Evolutionary conservation across 73 alveolate species (phyloP).

Genomic region (Blepharisma stoltei): DNA sequence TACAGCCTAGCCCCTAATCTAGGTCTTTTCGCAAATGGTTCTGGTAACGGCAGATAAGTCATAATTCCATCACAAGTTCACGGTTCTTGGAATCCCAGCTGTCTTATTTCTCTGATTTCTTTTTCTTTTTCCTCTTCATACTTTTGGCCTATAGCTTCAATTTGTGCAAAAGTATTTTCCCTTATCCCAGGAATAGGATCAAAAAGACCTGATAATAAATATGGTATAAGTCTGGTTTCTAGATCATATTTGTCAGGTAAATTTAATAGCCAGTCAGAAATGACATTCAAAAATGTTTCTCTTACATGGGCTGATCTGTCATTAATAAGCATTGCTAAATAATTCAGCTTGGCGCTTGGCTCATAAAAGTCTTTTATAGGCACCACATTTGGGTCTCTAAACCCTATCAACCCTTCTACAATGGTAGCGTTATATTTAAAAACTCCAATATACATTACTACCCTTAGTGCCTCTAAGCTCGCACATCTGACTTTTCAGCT

Average conservation of each 20-base stretch:
- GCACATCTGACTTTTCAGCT: constrained; percentile 88
- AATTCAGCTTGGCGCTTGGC: constrained; percentile 85
- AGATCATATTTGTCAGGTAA: constrained; percentile 95
- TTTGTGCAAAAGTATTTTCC: constrained; percentile 73
- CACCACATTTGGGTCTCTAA: constrained; percentile 95
- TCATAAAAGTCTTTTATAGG: constrained; percentile 97
- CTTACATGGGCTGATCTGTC: constrained; percentile 89
- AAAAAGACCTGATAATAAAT: constrained; percentile 89
- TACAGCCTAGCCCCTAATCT: constrained; percentile 88
- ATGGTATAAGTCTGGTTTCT: constrained; percentile 94
- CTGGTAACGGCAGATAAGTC: constrained; percentile 67
- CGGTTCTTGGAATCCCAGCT: constrained; percentile 86
- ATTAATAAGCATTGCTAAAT: constrained; percentile 88
- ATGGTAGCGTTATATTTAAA: constrained; percentile 75
- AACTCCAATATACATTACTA: constrained; percentile 76
- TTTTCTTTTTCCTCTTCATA: constrained; percentile 94
- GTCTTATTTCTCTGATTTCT: constrained; percentile 88
- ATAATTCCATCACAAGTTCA: constrained; percentile 87
- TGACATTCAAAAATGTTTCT: constrained; percentile 76
- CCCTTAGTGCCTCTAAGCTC: constrained; percentile 80
- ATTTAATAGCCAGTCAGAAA: constrained; percentile 82
- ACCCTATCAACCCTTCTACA: constrained; percentile 90
- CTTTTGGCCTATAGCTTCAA: constrained; percentile 91
- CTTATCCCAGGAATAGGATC: constrained; percentile 84
- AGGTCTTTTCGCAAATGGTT: constrained; percentile 93